Conservation (phyloP, 192 early-diverging fungal genomes). For the Podochytrium sp. region DNA sequence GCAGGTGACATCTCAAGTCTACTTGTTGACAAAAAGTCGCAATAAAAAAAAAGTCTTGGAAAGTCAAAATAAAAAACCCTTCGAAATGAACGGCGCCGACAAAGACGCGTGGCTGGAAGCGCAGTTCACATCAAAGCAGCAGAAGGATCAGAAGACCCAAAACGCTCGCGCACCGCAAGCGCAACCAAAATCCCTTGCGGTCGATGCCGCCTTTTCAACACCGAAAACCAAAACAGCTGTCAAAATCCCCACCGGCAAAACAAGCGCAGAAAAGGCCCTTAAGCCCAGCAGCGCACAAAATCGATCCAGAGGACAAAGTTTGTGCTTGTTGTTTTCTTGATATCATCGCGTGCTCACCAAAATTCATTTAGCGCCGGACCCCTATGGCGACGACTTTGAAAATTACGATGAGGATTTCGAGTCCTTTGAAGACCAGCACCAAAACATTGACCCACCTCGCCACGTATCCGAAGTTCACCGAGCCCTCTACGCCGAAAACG, state of each 20-base stretch:
- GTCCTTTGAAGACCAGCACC: slow-evolving; percentile 33
- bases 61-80: slow-evolving; percentile 27
- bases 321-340: too few relatives aligned
- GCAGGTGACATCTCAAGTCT: slow-evolving; percentile 26
- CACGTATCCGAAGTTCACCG: slow-evolving; percentile 39
- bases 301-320: too few relatives aligned
- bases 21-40: slow-evolving; percentile 13
- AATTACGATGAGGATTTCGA: slow-evolving; percentile 51
- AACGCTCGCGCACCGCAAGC: neutral
- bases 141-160: neutral
- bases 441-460: neutral
- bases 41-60: slow-evolving; percentile 15
- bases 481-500: slow-evolving; percentile 49
- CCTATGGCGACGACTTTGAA: slow-evolving; percentile 51
- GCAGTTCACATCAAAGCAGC: slow-evolving; percentile 3
- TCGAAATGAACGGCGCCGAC: slow-evolving; percentile 29
- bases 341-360: neutral
- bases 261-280: neutral
- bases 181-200: neutral
- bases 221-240: slow-evolving; percentile 19
- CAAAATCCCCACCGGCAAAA: slow-evolving; percentile 6
- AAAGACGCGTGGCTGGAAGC: slow-evolving; percentile 21
- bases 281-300: too few relatives aligned
- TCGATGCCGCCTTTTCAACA: neutral
- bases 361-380: neutral